A percentile compares a stretch with the other conserved stretches of the same genome.
Evolutionary conservation across 2,329 filamentous ascomycete genomes (phyloP).

Genomic region (Zymoseptoria brevis): DNA sequence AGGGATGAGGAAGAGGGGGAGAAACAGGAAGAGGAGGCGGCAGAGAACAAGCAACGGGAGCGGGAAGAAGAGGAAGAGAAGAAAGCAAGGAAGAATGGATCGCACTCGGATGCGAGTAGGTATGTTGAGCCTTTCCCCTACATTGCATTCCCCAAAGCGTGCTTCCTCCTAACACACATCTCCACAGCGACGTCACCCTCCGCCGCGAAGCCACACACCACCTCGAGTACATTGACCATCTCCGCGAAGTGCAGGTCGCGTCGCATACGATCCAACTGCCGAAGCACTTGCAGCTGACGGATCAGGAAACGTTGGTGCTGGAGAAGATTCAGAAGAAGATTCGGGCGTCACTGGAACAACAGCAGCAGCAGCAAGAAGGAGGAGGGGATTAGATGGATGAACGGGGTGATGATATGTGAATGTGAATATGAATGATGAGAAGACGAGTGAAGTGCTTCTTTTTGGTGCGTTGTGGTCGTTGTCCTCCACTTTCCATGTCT

Average conservation of each 20-base stretch:
- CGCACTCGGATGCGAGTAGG: background rate
- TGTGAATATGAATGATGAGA: background rate
- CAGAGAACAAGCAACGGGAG: constrained; percentile 2
- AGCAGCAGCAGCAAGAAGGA: background rate
- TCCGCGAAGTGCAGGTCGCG: constrained; percentile 27
- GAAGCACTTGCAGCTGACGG: constrained; percentile 28
- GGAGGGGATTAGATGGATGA: background rate
- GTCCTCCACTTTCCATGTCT: too few species aligned
- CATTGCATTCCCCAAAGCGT: too few species aligned
- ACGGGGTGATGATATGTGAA: background rate
- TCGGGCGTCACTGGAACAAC: too few species aligned
- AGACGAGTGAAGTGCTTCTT: background rate
- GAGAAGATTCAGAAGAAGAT: constrained; percentile 28
- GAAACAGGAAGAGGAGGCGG: constrained; percentile 2
- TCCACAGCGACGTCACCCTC: constrained; percentile 11
- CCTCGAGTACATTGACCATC: constrained; percentile 12
- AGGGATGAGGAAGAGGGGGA: constrained; percentile 10
- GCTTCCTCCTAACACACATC: too few species aligned
- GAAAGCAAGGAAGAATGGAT: constrained; percentile 12
- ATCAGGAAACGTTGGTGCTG: constrained; percentile 31
- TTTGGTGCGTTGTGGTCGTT: background rate
- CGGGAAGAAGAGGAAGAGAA: constrained; percentile 2
- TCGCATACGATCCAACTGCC: constrained; percentile 29
- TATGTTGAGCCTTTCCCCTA: too few species aligned
- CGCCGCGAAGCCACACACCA: constrained; percentile 13